Conservation (phyloP, 495 filamentous ascomycete genomes). For the Schizothecium vesticola region DNA sequence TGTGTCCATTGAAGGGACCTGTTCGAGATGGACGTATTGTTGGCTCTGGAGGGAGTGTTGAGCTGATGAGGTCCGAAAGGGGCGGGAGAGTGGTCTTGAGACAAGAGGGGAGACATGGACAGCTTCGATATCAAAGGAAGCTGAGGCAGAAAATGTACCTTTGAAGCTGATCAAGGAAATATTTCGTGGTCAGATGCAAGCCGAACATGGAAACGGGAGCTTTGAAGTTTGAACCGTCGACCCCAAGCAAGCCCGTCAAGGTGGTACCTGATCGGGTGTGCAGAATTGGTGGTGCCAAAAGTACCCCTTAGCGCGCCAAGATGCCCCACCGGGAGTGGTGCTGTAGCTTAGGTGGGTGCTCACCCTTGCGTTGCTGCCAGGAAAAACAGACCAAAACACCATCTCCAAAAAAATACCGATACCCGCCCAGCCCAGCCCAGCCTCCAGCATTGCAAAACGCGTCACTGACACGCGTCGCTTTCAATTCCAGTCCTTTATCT, state of each 20-base stretch:
- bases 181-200: neutral
- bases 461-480: conserved; percentile 6
- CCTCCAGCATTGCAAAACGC: conserved; percentile 1
- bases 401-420: conserved; percentile 5
- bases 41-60: neutral
- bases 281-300: neutral
- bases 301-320: neutral
- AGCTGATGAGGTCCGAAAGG: neutral
- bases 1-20: neutral
- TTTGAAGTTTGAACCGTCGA: neutral
- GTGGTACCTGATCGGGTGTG: neutral
- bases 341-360: neutral
- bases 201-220: neutral
- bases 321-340: neutral
- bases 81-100: neutral
- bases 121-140: neutral
- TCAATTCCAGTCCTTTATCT: neutral
- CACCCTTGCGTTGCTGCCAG: neutral
- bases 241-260: neutral
- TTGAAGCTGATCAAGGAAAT: neutral
- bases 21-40: neutral
- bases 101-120: neutral
- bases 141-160: neutral
- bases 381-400: conserved; percentile 9
- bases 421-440: neutral